These are phyloP conservation scores for Botrytis aclada DNA, from an alignment of 2,329 filamentous ascomycete species.

Conservation along the genomic window DNA sequence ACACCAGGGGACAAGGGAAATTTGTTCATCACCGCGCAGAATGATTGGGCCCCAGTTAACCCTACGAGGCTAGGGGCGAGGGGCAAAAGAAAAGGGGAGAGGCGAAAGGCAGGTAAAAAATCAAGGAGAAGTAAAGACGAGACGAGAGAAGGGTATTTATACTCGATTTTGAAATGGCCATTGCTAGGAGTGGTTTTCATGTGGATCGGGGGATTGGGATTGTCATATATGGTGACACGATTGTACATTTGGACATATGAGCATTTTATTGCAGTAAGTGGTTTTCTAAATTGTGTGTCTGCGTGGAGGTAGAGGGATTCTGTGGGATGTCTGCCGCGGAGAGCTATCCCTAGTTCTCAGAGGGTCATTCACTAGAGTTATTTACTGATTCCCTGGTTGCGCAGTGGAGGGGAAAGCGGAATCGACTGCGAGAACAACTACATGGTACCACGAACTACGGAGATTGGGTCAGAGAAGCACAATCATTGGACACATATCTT, in stretches of 20 bases:
- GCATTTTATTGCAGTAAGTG: slow-evolving; percentile 20
- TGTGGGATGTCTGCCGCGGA: neutral
- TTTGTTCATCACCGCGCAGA: slow-evolving; percentile 78
- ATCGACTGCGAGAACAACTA: slow-evolving; percentile 68
- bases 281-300: neutral
- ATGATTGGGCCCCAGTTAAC: slow-evolving; percentile 91
- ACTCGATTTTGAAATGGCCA: slow-evolving; percentile 87
- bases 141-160: slow-evolving; percentile 89
- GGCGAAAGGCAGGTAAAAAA: slow-evolving; percentile 39
- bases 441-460: slow-evolving; percentile 70
- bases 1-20: slow-evolving; percentile 21
- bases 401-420: slow-evolving; percentile 73
- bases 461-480: slow-evolving; percentile 80
- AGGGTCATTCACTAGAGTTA: neutral
- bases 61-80: slow-evolving; percentile 30
- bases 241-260: slow-evolving; percentile 93
- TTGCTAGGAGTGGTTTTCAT: slow-evolving; percentile 74
- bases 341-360: neutral
- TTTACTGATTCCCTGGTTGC: slow-evolving; percentile 61
- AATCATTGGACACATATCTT: slow-evolving; percentile 74
- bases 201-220: slow-evolving; percentile 73
- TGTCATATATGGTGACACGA: slow-evolving; percentile 75
- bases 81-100: slow-evolving; percentile 40
- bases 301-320: neutral
- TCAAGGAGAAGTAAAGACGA: slow-evolving; percentile 69